These are phyloP conservation scores for Aureobasidium uvarum DNA, from an alignment of 2,329 filamentous ascomycete species.

Conservation along the genomic window DNA sequence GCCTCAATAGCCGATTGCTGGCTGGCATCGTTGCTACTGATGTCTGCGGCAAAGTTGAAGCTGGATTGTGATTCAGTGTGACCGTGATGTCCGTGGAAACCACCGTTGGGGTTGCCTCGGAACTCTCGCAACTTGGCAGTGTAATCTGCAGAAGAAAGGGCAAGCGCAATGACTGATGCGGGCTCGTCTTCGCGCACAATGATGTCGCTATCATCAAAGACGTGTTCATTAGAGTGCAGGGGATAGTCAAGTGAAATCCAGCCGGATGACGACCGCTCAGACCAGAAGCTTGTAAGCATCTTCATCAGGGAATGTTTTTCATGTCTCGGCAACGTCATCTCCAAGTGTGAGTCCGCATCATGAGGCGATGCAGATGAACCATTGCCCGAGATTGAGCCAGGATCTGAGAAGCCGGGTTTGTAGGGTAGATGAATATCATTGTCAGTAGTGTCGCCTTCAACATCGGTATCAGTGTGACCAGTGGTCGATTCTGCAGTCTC, in stretches of 20 bases:
- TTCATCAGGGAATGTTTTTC: constrained; percentile 93
- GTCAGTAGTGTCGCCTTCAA: constrained; percentile 59
- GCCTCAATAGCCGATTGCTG: constrained; percentile 77
- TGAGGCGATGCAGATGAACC: constrained; percentile 51
- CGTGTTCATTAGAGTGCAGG: constrained; percentile 76
- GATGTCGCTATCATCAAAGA: constrained; percentile 95
- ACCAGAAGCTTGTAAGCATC: constrained; percentile 97
- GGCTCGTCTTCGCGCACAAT: constrained; percentile 97
- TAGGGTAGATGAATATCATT: constrained; percentile 62
- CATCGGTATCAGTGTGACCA: constrained; percentile 52
- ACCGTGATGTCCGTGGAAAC: constrained; percentile 31
- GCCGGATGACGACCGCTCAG: constrained; percentile 90
- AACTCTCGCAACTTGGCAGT: constrained; percentile 71
- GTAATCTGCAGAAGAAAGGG: constrained; percentile 85
- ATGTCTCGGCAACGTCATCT: constrained; percentile 81
- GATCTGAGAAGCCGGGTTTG: constrained; percentile 53
- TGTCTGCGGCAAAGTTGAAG: constrained; percentile 23
- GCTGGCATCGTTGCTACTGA: constrained; percentile 15
- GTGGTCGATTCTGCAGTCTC: constrained; percentile 33
- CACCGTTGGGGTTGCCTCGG: constrained; percentile 32
- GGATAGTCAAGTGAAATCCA: constrained; percentile 94
- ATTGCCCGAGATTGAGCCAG: constrained; percentile 46
- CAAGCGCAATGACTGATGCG: constrained; percentile 91
- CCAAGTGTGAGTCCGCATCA: constrained; percentile 57
- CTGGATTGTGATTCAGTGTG: constrained; percentile 32